phyloP scores from a whole-genome alignment of 169 alveolate genomes.

The Plasmodium blacklocki region DNA sequence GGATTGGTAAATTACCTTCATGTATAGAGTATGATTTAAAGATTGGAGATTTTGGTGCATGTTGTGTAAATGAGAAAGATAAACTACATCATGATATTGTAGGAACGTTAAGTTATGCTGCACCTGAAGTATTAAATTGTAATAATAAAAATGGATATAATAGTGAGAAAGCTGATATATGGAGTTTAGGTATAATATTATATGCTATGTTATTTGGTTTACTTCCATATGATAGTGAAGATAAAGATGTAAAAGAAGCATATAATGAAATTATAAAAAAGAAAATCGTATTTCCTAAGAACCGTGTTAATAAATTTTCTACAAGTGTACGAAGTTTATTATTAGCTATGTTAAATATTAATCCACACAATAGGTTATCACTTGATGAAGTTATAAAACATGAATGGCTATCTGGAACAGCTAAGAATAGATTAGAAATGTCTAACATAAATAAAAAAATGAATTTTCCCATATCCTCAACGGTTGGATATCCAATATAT shows the following conservation, averaged over 20 bases:
- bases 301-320: constrained; percentile 47
- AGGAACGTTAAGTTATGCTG: constrained; percentile 88
- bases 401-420: constrained; percentile 80
- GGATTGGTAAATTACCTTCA: constrained; percentile 85
- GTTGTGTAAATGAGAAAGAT: constrained; percentile 72
- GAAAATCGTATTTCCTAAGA: constrained; percentile 76
- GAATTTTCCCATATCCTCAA: constrained; percentile 67
- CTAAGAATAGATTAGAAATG: constrained; percentile 48
- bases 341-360: constrained; percentile 76
- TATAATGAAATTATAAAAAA: constrained; percentile 74
- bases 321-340: constrained; percentile 62
- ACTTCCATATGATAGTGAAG: constrained; percentile 96
- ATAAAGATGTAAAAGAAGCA: constrained; percentile 78
- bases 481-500: constrained; percentile 50
- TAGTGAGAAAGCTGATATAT: constrained; percentile 96
- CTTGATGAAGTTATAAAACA: constrained; percentile 79
- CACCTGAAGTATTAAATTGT: constrained; percentile 89
- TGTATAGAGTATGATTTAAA: constrained; percentile 91
- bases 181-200: constrained; percentile 98
- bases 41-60: constrained; percentile 96
- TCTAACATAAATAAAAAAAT: constrained; percentile 63
- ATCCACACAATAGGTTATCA: constrained; percentile 78
- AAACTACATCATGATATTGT: constrained; percentile 81
- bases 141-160: constrained; percentile 87
- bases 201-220: constrained; percentile 97